Evolutionary conservation across 1,139 yeast genomes (phyloP).

Genomic region (Hemisphaericaspora subhashii): DNA sequence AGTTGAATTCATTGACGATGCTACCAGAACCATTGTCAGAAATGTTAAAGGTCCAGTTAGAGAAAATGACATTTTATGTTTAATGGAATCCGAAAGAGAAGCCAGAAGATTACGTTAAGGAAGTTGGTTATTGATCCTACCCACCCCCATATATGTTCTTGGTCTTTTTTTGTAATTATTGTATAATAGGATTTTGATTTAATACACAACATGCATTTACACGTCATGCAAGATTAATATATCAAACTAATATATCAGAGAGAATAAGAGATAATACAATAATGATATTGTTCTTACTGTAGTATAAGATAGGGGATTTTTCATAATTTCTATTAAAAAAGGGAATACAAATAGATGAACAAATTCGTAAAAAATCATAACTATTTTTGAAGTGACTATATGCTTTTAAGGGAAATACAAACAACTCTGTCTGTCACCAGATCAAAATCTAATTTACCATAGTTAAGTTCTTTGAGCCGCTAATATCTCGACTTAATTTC

Average conservation of each 20-base stretch:
- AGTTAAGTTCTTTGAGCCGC: slow-evolving; percentile 9
- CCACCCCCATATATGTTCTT: background rate
- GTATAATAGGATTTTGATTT: background rate
- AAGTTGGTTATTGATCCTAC: background rate
- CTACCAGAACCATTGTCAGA: slow-evolving; percentile 98
- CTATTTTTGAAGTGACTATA: no score
- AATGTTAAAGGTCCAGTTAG: slow-evolving; percentile 99
- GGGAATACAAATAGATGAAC: no score
- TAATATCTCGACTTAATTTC: slow-evolving; percentile 9
- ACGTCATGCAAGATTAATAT: no score
- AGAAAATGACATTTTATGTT: slow-evolving; percentile 97
- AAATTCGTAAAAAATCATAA: no score
- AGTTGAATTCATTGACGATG: slow-evolving; percentile 98
- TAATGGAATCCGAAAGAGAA: slow-evolving; percentile 99
- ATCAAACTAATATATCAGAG: no score
- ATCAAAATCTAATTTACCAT: background rate
- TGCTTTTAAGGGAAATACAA: background rate
- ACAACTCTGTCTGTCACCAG: background rate
- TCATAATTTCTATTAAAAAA: no score
- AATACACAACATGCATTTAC: background rate
- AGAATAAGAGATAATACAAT: no score
- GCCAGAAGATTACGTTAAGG: slow-evolving; percentile 73
- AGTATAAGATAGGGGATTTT: no score
- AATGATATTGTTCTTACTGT: no score
- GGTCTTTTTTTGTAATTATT: background rate